Evolutionary conservation across 2,329 filamentous ascomycete genomes (phyloP).

Genomic region (Beauveria sp.): DNA sequence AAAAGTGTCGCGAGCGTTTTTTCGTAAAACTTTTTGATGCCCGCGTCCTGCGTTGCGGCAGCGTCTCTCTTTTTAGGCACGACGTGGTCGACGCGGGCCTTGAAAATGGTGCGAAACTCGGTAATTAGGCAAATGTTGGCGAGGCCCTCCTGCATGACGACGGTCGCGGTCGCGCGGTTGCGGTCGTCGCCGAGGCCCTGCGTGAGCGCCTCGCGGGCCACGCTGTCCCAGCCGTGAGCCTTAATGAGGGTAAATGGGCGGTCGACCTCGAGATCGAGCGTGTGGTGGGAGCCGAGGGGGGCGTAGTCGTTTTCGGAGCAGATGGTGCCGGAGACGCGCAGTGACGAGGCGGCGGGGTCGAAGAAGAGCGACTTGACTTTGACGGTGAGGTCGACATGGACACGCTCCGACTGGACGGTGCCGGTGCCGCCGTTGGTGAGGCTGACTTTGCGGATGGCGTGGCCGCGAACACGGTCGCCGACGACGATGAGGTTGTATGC

Average conservation of each 20-base stretch:
- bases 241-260: conserved; percentile 87
- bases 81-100: conserved; percentile 52
- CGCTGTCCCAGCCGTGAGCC: conserved; percentile 77
- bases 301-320: conserved; percentile 45
- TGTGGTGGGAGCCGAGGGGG: conserved; percentile 49
- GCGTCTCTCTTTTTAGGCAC: conserved; percentile 62
- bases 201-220: conserved; percentile 68
- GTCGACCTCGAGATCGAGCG: conserved; percentile 75
- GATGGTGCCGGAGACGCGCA: conserved; percentile 50
- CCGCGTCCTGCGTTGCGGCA: conserved; percentile 59
- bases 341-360: conserved; percentile 45
- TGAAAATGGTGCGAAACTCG: conserved; percentile 68
- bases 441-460: conserved; percentile 48
- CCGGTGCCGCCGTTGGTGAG: conserved; percentile 42
- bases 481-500: conserved; percentile 52
- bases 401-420: conserved; percentile 39
- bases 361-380: conserved; percentile 51
- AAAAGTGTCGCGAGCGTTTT: conserved; percentile 68
- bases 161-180: conserved; percentile 75
- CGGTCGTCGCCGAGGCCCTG: conserved; percentile 74
- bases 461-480: conserved; percentile 46
- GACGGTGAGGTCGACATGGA: conserved; percentile 52
- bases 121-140: conserved; percentile 80
- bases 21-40: conserved; percentile 66
- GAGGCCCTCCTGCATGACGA: conserved; percentile 86